These are phyloP conservation scores for Candida loeiensis DNA, from an alignment of 805 yeast species.

Conservation along the genomic window DNA sequence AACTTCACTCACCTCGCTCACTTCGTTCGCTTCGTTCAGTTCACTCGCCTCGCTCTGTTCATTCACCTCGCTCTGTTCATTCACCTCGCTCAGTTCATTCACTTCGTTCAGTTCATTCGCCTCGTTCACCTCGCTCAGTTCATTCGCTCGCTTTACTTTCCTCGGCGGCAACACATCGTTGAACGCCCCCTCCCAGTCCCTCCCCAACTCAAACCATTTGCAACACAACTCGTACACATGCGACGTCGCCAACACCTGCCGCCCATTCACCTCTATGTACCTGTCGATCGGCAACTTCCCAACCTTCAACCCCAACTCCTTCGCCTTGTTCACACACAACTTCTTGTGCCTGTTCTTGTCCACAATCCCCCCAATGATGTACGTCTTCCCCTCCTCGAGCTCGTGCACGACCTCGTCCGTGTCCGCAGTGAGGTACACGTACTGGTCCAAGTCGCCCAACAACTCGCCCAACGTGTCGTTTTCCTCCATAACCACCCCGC, in stretches of 20 bases:
- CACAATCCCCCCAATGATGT: slow-evolving; percentile 92
- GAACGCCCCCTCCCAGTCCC: slow-evolving; percentile 84
- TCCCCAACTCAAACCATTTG: slow-evolving; percentile 64
- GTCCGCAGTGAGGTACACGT: slow-evolving; percentile 81
- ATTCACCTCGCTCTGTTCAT: no score
- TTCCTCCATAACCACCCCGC: slow-evolving; percentile 50
- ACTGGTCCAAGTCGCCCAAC: slow-evolving; percentile 34
- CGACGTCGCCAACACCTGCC: slow-evolving; percentile 87
- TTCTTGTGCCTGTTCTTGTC: slow-evolving; percentile 88
- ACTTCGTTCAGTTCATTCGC: slow-evolving; percentile 17
- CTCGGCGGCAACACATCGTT: slow-evolving; percentile 84
- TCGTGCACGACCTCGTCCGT: slow-evolving; percentile 65
- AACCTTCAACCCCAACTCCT: slow-evolving; percentile 62
- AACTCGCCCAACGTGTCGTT: slow-evolving; percentile 28
- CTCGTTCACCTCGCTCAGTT: slow-evolving; percentile 15
- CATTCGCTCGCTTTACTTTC: slow-evolving; percentile 37
- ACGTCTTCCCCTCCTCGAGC: slow-evolving; percentile 67
- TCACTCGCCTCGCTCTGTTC: no score
- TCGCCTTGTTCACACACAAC: slow-evolving; percentile 79
- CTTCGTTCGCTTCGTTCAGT: not conserved
- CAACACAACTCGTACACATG: slow-evolving; percentile 90
- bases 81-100: not conserved
- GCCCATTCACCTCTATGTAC: slow-evolving; percentile 75
- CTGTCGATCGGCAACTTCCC: slow-evolving; percentile 85
- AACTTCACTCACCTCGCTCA: no score